Evolutionary conservation across 441 rosid genomes (phyloP), one percentile per base, ranked within the genome.

Genomic region (Manihot esculenta): DNA sequence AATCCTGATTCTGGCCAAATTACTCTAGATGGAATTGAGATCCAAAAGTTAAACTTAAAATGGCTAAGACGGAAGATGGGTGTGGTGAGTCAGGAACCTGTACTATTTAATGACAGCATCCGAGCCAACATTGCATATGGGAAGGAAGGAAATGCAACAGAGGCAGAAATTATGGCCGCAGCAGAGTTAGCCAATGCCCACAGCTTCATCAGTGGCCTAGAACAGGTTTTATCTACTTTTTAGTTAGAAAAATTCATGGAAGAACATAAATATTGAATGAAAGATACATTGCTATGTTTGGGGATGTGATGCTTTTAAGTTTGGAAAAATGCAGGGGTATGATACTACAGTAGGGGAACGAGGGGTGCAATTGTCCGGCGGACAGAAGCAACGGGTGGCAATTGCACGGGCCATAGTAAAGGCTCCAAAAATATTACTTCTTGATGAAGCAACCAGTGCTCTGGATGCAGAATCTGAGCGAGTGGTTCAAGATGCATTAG

Each of bases 51-150:
- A 64, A 78, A 82, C 63, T 59, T 92, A 26, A 89, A 80, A 68
- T 88, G 91, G 94, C 35, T 90, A 57, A 84, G 94, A 71, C 86
- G 78, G 65, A 91, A 86, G 72, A 88, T 89, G 72, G 92, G 94
- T 0, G 48, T 88, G 2, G 96, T 86, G 42, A 85, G 90, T 77
- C 91, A 88, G 72, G 96, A 87, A 72, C 93, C 97, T 3, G 80
- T 80, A 17, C 69, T 90, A 74, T 88, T 92, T 75, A 85, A 89
- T 8, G 93, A 84, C 35, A 86, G 85, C 2, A 84, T 89, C 65
- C 63, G 84, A 23, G 86, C 86, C 44, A 92, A 92, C 76, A 85
- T 90, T 44, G 87, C 90, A 49, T 91, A 88, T 3, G 88, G 94
- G 17, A 87, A 87, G 77, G 84, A 77, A 62, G 89, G 91, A 55